Evolutionary conservation across 2,329 filamentous ascomycete species (phyloP).

Genomic region (Akanthomyces lecanii): DNA sequence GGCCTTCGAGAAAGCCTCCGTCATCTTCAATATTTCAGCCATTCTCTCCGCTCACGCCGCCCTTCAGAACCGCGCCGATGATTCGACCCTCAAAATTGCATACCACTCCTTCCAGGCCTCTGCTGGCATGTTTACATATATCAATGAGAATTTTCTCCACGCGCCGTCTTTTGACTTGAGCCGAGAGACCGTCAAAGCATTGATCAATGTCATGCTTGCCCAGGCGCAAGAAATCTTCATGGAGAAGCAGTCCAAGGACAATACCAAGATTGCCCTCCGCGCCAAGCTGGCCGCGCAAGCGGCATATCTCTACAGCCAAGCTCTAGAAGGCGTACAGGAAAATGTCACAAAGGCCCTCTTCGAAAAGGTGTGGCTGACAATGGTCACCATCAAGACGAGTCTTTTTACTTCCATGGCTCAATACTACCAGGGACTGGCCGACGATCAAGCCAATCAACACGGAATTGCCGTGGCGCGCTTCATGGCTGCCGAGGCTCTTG

Average conservation of each 20-base stretch:
- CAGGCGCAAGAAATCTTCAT: constrained; percentile 97
- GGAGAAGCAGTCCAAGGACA: constrained; percentile 89
- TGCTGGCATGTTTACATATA: constrained; percentile 99
- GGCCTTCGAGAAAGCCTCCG: constrained; percentile 96
- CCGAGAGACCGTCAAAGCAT: constrained; percentile 88
- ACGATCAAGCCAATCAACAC: constrained; percentile 83
- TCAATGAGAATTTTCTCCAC: constrained; percentile 98
- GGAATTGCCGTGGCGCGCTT: constrained; percentile 80
- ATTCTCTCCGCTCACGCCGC: constrained; percentile 95
- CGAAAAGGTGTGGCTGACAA: constrained; percentile 85
- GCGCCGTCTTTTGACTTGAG: constrained; percentile 95
- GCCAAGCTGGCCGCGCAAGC: constrained; percentile 93
- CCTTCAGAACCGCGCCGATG: constrained; percentile 85
- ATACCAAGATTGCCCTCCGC: constrained; percentile 86
- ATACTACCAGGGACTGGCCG: constrained; percentile 88
- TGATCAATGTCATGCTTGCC: constrained; percentile 89
- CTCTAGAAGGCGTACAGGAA: constrained; percentile 84
- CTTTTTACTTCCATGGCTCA: constrained; percentile 83
- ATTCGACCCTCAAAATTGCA: constrained; percentile 88
- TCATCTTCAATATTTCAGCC: constrained; percentile 99
- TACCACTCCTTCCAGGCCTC: constrained; percentile 98
- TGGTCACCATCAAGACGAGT: constrained; percentile 78
- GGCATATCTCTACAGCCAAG: constrained; percentile 80
- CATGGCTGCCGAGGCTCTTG: constrained; percentile 72
- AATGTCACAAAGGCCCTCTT: constrained; percentile 89